These are phyloP conservation scores for Vigna unguiculata DNA, from an alignment of 306 rosid genomes.

Conservation along the genomic window DNA sequence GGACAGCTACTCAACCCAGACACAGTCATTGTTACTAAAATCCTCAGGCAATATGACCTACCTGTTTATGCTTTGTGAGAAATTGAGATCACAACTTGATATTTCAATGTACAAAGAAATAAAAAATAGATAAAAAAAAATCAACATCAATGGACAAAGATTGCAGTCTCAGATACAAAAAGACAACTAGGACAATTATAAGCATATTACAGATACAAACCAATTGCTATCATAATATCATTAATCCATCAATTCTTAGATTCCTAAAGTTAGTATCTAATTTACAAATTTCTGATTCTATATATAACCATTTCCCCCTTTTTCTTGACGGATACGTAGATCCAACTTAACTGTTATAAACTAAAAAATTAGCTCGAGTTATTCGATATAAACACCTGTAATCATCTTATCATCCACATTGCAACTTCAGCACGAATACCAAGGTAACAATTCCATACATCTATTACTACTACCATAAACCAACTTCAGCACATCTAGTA, in stretches of 20 bases:
- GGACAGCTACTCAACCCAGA: conserved; percentile 69
- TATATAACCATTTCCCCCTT: neutral
- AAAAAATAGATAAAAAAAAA: neutral
- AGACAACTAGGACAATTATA: neutral
- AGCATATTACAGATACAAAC: conserved; percentile 18
- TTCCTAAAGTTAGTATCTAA: conserved; percentile 1
- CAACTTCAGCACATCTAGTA: neutral
- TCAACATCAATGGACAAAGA: conserved; percentile 23
- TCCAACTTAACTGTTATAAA: neutral
- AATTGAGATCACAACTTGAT: conserved; percentile 24
- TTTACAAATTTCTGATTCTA: neutral
- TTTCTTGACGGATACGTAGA: neutral
- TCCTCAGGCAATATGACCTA: conserved; percentile 10
- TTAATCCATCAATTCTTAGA: neutral
- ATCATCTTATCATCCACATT: neutral
- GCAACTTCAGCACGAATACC: neutral
- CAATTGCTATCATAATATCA: neutral
- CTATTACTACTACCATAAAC: neutral
- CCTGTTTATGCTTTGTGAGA: conserved; percentile 26
- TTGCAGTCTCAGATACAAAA: neutral
- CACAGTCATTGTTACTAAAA: conserved; percentile 54
- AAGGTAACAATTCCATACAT: neutral
- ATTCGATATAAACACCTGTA: neutral
- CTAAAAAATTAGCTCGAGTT: neutral
- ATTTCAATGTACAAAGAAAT: conserved; percentile 34